Percentiles rank a stretch among this genome's conserved stretches.
Conservation (phyloP, 257 asterid genomes). For the Anisodus tanguticus region DNA sequence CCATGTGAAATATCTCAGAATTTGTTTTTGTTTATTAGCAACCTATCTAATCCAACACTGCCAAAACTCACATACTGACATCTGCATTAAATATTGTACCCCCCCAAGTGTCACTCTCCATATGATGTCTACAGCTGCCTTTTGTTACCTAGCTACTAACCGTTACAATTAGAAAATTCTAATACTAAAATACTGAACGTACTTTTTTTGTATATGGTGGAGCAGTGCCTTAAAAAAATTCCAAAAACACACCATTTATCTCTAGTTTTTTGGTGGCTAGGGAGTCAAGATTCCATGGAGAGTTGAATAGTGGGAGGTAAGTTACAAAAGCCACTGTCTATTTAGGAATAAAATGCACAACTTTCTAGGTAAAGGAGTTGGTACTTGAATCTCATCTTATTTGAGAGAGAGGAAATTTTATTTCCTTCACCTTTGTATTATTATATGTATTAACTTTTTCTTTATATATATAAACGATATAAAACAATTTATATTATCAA, state of each 20-base stretch:
- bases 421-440: constrained; percentile 35
- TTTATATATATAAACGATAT: too few species aligned
- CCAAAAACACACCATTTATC: constrained; percentile 1
- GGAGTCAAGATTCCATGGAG: constrained; percentile 52
- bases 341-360: constrained; percentile 47
- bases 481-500: not conserved
- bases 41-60: constrained; percentile 24
- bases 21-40: constrained; percentile 17
- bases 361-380: constrained; percentile 37
- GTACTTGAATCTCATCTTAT: too few species aligned
- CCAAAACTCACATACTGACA: constrained; percentile 26
- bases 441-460: not conserved
- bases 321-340: constrained; percentile 30
- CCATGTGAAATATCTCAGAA: constrained; percentile 62
- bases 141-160: constrained; percentile 26
- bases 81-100: constrained; percentile 21
- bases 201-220: not conserved
- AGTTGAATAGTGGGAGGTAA: constrained; percentile 39
- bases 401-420: not conserved
- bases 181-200: not conserved
- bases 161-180: constrained; percentile 1
- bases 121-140: constrained; percentile 23
- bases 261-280: constrained; percentile 1
- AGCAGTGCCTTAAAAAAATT: constrained; percentile 1
- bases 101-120: constrained; percentile 11